Evolutionary conservation across 2,329 filamentous ascomycete species (phyloP).

Genomic region (Apiospora sp.): DNA sequence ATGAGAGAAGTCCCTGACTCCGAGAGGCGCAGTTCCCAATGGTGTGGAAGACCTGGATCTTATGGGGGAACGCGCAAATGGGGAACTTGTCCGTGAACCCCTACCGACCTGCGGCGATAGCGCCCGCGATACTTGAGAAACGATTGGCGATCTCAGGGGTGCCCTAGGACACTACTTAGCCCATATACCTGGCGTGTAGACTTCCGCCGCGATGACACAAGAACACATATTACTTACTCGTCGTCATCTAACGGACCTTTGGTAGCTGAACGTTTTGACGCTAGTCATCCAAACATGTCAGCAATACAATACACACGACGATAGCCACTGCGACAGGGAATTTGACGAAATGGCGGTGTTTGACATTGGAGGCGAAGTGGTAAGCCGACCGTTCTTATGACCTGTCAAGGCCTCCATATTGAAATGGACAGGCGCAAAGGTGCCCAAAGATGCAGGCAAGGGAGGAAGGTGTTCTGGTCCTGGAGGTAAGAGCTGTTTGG

Average conservation of each 20-base stretch:
- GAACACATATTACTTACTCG: conserved; percentile 65
- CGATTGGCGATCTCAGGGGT: conserved; percentile 35
- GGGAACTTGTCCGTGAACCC: conserved; percentile 36
- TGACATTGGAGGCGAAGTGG: not conserved
- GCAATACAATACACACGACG: conserved; percentile 34
- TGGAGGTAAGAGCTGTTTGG: not conserved
- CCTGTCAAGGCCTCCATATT: not conserved
- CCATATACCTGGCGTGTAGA: not conserved
- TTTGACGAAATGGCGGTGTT: no score
- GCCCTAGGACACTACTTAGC: conserved; percentile 32
- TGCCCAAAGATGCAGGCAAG: not conserved
- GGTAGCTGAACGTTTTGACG: conserved; percentile 72
- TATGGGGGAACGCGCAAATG: conserved; percentile 33
- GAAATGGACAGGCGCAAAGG: not conserved
- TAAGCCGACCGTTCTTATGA: not conserved
- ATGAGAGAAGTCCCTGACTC: conserved; percentile 79
- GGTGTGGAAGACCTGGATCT: conserved; percentile 31
- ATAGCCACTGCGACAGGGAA: no score
- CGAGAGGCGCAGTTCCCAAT: conserved; percentile 40
- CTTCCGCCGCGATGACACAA: conserved; percentile 31
- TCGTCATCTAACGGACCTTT: conserved; percentile 80
- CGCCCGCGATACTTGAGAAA: conserved; percentile 36
- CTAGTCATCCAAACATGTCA: conserved; percentile 47
- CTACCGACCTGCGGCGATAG: conserved; percentile 31
- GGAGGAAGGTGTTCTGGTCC: not conserved